Evolutionary conservation across 257 asterid genomes (phyloP), one percentile per base, ranked within the genome.

Genomic region (Jasminum sambac): DNA sequence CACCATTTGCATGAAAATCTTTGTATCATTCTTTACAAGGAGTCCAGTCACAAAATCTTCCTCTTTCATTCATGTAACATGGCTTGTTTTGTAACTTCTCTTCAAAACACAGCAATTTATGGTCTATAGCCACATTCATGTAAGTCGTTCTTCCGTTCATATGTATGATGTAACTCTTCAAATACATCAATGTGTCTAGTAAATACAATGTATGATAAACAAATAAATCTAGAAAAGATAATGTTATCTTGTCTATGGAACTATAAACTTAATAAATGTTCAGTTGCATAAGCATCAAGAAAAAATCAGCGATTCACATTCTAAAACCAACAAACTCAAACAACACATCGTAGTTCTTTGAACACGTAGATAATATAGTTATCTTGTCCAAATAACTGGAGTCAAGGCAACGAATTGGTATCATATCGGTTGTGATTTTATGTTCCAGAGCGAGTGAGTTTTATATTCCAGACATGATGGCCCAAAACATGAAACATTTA

Each of bases 341-440:
- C 9, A 46, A 69, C 43, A 59, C 76, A 71, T 64, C 61, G 43
- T 73, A n/a, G 69, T 63, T 39, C 64, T 75, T 17, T 72, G 39
- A 68, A 79, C 23, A 69, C n/a, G 24, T 64, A 5, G 13, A 59
- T 30, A 70, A 58, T 21, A 63, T 17, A 74, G 88, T 81, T 78
- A 88, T 92, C 84, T 72, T 88, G 86, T 24, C 89, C 88, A 79
- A 88, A 88, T 70, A 88, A 78, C 75, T 84, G 90, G 7, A 88
- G 85, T 78, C 86, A 92, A 66, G 95, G 90, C 79, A 84, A 57
- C 52, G 87, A 11, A 73, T 60, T 72, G 66, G 70, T 83, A 55
- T 81, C 80, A 48, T 80, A 80, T 46, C 77, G 86, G 25, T 71
- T 67, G 5, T 69, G 78, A 75, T 80, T 84, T 41, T n/a, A n/a